Evolutionary conservation across 306 rosid genomes (phyloP), one percentile per base, ranked within the genome.

Genomic region (Castanea sativa): DNA sequence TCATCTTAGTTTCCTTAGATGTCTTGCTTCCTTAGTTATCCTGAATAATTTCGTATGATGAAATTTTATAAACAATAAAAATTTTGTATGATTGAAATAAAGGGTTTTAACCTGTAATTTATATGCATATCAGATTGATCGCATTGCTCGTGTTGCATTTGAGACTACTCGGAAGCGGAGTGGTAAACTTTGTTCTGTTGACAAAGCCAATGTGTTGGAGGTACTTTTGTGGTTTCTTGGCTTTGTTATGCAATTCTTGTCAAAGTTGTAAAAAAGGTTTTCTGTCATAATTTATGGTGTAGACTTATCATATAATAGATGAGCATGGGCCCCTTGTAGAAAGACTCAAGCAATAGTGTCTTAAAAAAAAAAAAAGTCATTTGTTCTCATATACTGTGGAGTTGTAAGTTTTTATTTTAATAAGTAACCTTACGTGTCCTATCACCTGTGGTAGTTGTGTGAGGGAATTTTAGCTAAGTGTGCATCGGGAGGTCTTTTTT

Each of bases 141-240:
- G 99, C 81, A 93, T 95, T 81, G 90, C 95, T 61, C 90, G 86
- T 65, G 82, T 91, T 85, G 99, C 97, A 43, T 95, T 91, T 90
- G 90, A 92, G 85, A 89, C 87, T 78, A 96, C 99, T 86, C 89
- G 78, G 69, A 92, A 89, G 90, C 85, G 99, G 64, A 69, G 23
- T 45, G 92, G 99, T 58, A 90, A 78, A 80, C 92, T 92, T 86
- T 95, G 99, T 79, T 92, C 95, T 59, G 94, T 95, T 80, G 99
- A 95, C 84, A 95, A 95, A 87, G 95, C 98, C 59, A 95, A 95
- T 83, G 99, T 95, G 68, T 87, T 92, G 82, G 99, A 94, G 99
- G 99, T 92, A 83, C 76, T 78, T 35, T 49, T 73, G 14, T 70
- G 55, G 43, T 80, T 75, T 71, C 52, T 55, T 61, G 25, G 20